These are phyloP conservation scores for Cryptococcus wingfieldii DNA, from an alignment of 1,284 basidiomycete genomes.

Conservation along the genomic window DNA sequence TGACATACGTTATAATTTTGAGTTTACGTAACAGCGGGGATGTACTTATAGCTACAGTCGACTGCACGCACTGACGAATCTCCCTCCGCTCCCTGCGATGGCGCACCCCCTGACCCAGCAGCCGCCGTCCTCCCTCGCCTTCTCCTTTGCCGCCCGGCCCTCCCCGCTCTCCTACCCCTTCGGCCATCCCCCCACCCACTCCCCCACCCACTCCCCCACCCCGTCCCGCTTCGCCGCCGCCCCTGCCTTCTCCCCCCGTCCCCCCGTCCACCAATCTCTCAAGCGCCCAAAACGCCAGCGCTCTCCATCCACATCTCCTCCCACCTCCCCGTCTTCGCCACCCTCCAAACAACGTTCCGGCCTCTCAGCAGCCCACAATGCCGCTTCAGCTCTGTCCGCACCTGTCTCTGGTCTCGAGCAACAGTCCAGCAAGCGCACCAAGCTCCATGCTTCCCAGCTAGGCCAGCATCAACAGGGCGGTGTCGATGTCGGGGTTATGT, in stretches of 20 bases:
- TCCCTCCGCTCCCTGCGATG: slow-evolving; percentile 17
- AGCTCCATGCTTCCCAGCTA: slow-evolving; percentile 12
- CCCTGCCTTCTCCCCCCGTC: slow-evolving; percentile 1
- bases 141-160: slow-evolving; percentile 35
- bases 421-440: slow-evolving; percentile 23
- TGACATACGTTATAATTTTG: background rate
- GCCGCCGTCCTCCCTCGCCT: slow-evolving; percentile 37
- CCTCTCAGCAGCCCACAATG: no score
- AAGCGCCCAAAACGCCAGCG: slow-evolving; percentile 24
- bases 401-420: background rate
- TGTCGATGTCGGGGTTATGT: slow-evolving; percentile 39
- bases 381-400: no score
- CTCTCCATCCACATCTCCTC: slow-evolving; percentile 27
- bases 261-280: slow-evolving; percentile 9
- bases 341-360: background rate
- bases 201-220: slow-evolving; percentile 10
- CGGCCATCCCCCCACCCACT: slow-evolving; percentile 19
- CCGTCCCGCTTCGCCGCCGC: background rate
- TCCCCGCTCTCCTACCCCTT: slow-evolving; percentile 42
- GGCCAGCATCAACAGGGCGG: slow-evolving; percentile 6
- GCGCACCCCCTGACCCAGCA: slow-evolving; percentile 45
- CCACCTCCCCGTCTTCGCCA: slow-evolving; percentile 16
- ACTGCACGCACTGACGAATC: no score
- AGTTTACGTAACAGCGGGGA: background rate
- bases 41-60: no score